Conservation (phyloP, 805 yeast species). For the Yamadazyma laniorum region DNA sequence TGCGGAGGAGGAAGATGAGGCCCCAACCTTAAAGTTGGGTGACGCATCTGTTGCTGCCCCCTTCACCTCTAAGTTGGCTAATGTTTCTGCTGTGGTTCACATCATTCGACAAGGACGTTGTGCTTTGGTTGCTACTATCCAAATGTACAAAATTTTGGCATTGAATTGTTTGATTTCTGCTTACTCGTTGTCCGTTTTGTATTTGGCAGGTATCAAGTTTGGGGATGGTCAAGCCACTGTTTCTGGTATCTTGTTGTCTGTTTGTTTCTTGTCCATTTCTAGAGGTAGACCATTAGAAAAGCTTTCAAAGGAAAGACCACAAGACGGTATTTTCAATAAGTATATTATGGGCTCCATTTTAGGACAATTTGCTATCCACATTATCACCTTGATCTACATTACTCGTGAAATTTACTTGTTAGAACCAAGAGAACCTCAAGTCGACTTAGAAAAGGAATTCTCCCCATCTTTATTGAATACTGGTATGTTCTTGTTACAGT, state of each 20-base stretch:
- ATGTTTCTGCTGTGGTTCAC: constrained; percentile 88
- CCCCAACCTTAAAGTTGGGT: constrained; percentile 91
- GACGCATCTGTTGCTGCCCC: constrained; percentile 99
- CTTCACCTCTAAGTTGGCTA: constrained; percentile 89
- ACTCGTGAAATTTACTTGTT: constrained; percentile 77
- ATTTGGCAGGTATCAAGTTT: constrained; percentile 94
- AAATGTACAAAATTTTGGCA: constrained; percentile 97
- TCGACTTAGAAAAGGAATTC: constrained; percentile 87
- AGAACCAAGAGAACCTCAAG: constrained; percentile 90
- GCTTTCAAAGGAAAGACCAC: constrained; percentile 91
- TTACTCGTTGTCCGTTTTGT: constrained; percentile 88
- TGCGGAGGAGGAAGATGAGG: constrained; percentile 72
- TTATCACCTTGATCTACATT: constrained; percentile 75
- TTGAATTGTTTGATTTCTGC: constrained; percentile 96
- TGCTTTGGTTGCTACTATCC: constrained; percentile 95
- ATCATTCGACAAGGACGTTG: constrained; percentile 97
- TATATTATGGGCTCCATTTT: constrained; percentile 97
- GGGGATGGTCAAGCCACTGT: constrained; percentile 98
- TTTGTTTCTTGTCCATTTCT: constrained; percentile 92
- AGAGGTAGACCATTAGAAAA: constrained; percentile 89
- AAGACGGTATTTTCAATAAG: constrained; percentile 90
- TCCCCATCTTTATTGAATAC: constrained; percentile 90
- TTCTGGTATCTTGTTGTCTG: constrained; percentile 87
- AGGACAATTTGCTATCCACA: constrained; percentile 94
- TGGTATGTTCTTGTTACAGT: constrained; percentile 89